Conservation (phyloP, 371 early-diverging fungal species). For the Mortierella sp. region DNA sequence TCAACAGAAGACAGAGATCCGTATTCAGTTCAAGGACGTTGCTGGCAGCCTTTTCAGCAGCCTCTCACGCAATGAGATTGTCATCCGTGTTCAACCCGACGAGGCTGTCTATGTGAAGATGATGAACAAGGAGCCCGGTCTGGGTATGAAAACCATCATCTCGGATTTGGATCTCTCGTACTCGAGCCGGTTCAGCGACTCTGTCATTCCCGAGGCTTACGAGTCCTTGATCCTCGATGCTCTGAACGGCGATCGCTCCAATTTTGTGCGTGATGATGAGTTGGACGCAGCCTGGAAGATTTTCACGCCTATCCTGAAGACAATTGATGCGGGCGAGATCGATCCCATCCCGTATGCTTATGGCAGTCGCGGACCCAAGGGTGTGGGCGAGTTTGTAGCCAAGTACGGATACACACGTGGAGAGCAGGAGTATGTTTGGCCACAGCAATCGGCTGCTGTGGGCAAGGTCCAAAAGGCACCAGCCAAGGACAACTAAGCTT, state of each 20-base stretch:
- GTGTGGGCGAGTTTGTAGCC: constrained; percentile 77
- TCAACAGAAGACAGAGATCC: constrained; percentile 92
- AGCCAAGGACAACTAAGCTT: too few relatives aligned
- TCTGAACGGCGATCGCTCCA: constrained; percentile 90
- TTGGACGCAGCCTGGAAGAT: constrained; percentile 96
- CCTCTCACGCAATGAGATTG: constrained; percentile 92
- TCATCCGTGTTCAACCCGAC: constrained; percentile 94
- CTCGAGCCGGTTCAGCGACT: constrained; percentile 81
- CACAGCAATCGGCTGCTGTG: constrained; percentile 55
- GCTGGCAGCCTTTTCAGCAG: constrained; percentile 77
- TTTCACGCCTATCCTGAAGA: constrained; percentile 94
- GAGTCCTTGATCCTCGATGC: constrained; percentile 93
- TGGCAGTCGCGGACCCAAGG: constrained; percentile 90
- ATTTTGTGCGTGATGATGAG: constrained; percentile 98
- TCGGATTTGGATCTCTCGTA: constrained; percentile 95
- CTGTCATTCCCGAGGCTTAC: constrained; percentile 96
- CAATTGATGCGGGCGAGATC: constrained; percentile 81
- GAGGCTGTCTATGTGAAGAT: constrained; percentile 98
- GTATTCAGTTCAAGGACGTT: constrained; percentile 94
- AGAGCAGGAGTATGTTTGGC: constrained; percentile 58
- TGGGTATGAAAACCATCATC: constrained; percentile 73
- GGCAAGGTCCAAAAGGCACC: constrained; percentile 41
- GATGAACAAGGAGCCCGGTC: constrained; percentile 92
- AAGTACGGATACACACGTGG: constrained; percentile 72
- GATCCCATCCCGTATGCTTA: constrained; percentile 82